Evolutionary conservation across 2,329 filamentous ascomycete species (phyloP).

Genomic region (Aspergillus ochraceus): DNA sequence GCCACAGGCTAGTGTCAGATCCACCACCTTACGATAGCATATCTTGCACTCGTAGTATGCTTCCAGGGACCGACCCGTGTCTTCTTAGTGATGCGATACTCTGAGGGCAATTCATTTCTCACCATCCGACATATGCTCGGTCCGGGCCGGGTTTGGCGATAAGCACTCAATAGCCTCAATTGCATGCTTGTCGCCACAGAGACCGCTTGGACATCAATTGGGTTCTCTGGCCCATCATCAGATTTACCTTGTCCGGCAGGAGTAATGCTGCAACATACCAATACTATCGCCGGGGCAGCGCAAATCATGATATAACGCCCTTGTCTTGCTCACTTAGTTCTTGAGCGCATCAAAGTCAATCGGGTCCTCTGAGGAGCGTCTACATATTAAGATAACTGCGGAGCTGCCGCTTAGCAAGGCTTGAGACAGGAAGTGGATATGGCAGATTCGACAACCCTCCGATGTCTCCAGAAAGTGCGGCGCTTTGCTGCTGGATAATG

Average conservation of each 20-base stretch:
- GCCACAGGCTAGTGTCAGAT: not conserved
- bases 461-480: too few relatives aligned
- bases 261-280: not conserved
- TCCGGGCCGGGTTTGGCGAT: not conserved
- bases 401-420: not conserved
- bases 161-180: not conserved
- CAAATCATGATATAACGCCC: too few relatives aligned
- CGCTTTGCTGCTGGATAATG: too few relatives aligned
- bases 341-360: not conserved
- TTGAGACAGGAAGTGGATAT: not conserved
- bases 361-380: not conserved
- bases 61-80: not conserved
- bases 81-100: not conserved
- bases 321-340: not conserved
- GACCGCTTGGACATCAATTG: not conserved
- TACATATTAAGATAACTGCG: not conserved
- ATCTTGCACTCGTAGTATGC: not conserved
- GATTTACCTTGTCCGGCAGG: not conserved
- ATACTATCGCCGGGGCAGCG: not conserved
- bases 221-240: constrained; percentile 1
- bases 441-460: not conserved
- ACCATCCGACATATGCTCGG: not conserved
- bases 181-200: not conserved
- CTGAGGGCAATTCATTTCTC: not conserved
- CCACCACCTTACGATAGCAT: not conserved